phyloP scores from a whole-genome alignment of 805 yeast genomes.

The Candida loeiensis region DNA sequence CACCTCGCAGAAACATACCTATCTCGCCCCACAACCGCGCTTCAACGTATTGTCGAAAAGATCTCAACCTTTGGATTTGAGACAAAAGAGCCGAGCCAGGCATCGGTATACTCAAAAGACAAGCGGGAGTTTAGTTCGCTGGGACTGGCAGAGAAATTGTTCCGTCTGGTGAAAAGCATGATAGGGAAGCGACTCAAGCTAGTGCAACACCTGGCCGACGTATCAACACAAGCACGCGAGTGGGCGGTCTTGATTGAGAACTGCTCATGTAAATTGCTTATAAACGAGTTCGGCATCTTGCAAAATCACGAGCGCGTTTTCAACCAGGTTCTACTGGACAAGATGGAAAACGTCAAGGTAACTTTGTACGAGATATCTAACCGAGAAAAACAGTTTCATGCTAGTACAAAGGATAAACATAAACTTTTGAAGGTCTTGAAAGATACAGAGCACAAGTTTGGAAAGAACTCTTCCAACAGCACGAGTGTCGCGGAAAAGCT shows the following conservation, averaged over 20 bases:
- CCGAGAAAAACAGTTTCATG: conserved; percentile 47
- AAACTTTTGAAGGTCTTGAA: conserved; percentile 37
- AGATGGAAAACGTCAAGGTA: conserved; percentile 40
- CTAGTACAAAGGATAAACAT: conserved; percentile 32
- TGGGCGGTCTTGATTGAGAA: conserved; percentile 43
- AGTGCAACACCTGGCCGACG: conserved; percentile 32
- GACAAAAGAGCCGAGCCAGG: not conserved
- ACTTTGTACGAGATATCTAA: conserved; percentile 46
- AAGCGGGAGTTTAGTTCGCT: conserved; percentile 1
- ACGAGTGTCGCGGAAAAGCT: conserved; percentile 46
- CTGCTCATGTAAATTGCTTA: conserved; percentile 35
- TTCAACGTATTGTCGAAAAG: conserved; percentile 20
- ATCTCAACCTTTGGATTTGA: conserved; percentile 8
- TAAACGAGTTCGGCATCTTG: conserved; percentile 40
- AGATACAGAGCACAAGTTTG: conserved; percentile 41
- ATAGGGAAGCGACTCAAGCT: not conserved
- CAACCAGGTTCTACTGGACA: conserved; percentile 36
- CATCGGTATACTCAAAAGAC: not conserved
- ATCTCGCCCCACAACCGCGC: conserved; percentile 22
- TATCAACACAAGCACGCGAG: conserved; percentile 35
- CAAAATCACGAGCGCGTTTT: conserved; percentile 35
- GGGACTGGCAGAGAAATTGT: conserved; percentile 4
- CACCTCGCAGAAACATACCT: conserved; percentile 10
- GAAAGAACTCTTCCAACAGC: conserved; percentile 42
- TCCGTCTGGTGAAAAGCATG: not conserved